Conservation (phyloP, 1,284 basidiomycete genomes). For the Pisolithus thermaeus region DNA sequence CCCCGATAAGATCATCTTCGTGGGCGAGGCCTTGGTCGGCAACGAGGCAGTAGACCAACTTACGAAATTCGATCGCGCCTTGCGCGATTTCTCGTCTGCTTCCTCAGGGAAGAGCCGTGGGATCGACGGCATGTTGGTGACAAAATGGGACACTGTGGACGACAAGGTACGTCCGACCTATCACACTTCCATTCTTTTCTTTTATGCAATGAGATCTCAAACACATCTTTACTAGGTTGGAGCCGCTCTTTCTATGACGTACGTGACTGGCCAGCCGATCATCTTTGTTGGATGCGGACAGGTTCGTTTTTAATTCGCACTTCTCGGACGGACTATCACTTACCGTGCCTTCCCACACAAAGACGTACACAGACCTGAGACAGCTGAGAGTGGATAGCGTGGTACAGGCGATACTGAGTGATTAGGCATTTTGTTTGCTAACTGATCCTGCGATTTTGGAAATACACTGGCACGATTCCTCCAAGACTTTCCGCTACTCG, state of each 20-base stretch:
- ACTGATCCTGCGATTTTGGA: neutral
- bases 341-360: constrained; percentile 14
- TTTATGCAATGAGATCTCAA: neutral
- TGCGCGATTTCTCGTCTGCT: constrained; percentile 82
- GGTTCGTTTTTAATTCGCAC: constrained; percentile 39
- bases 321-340: neutral
- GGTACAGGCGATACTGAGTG: constrained; percentile 82
- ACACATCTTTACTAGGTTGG: constrained; percentile 60
- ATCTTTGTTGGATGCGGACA: constrained; percentile 95
- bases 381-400: constrained; percentile 89
- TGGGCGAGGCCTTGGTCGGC: constrained; percentile 92
- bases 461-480: neutral
- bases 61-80: constrained; percentile 87
- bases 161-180: constrained; percentile 58
- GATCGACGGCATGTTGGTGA: constrained; percentile 94
- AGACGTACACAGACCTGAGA: constrained; percentile 93
- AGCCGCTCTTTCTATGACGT: constrained; percentile 95
- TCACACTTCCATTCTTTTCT: neutral
- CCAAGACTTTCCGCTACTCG: neutral
- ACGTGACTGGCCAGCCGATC: constrained; percentile 94
- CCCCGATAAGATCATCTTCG: constrained; percentile 95
- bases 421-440: constrained; percentile 34
- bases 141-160: constrained; percentile 97
- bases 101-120: constrained; percentile 71
- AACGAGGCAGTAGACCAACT: constrained; percentile 97